A percentile compares a stretch with the other conserved stretches of the same genome.
Conservation (phyloP, 208 protist species). For the Leishmania tropica region DNA sequence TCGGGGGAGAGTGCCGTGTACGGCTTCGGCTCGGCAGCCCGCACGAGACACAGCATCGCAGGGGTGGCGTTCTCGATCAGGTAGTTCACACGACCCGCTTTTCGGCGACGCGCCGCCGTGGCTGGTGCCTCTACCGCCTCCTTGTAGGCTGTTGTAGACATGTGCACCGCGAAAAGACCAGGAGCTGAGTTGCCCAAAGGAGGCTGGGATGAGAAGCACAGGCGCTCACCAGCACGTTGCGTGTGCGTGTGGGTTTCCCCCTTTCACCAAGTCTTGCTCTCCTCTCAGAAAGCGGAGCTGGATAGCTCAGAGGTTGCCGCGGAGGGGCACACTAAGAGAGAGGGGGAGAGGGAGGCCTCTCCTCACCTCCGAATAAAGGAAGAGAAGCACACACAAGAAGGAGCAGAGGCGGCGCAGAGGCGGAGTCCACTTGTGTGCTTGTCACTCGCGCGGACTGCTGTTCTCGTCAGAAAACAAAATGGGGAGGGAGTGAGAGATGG, state of each 20-base stretch:
- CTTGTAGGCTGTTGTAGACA: conserved; percentile 20
- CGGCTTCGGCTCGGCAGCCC: conserved; percentile 51
- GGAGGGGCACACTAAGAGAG: not conserved
- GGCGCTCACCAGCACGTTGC: not conserved
- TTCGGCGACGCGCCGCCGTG: conserved; percentile 19
- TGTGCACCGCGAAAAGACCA: not conserved
- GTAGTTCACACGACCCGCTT: conserved; percentile 49
- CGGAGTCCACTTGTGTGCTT: not conserved
- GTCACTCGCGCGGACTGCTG: not conserved
- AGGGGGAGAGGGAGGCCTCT: no score
- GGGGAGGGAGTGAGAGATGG: not conserved
- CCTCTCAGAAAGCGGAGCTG: not conserved
- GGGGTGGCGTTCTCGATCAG: conserved; percentile 62
- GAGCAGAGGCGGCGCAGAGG: not conserved
- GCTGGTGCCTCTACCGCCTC: conserved; percentile 17
- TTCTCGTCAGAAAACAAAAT: not conserved
- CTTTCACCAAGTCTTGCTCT: not conserved
- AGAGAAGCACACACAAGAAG: not conserved
- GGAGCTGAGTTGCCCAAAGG: not conserved
- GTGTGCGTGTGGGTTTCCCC: not conserved
- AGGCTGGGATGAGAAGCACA: not conserved
- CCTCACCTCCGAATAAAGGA: not conserved
- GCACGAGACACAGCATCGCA: conserved; percentile 64
- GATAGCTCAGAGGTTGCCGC: not conserved
- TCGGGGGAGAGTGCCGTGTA: conserved; percentile 65